Conservation (phyloP, 2,329 filamentous ascomycete species). For the Waltergamsia citrina region DNA sequence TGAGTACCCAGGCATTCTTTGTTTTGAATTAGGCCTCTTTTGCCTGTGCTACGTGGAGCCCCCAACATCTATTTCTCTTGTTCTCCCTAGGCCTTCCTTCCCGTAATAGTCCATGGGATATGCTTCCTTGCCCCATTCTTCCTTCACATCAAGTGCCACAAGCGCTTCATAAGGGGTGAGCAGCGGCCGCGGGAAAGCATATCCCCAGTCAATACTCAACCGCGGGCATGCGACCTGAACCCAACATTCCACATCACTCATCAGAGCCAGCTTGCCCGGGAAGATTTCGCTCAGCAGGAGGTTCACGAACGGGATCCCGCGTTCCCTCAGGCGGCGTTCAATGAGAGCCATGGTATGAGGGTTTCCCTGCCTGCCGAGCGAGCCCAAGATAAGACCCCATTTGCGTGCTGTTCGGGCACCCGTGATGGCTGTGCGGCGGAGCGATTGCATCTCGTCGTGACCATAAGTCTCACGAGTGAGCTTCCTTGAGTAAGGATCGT, state of each 20-base stretch:
- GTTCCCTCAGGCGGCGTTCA: constrained; percentile 61
- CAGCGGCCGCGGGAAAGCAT: constrained; percentile 82
- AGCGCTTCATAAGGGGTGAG: constrained; percentile 93
- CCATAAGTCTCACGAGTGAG: constrained; percentile 88
- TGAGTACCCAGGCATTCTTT: too few species aligned
- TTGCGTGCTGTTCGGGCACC: constrained; percentile 69
- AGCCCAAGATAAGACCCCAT: constrained; percentile 92
- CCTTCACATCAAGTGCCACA: constrained; percentile 70
- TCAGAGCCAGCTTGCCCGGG: constrained; percentile 86
- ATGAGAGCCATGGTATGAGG: constrained; percentile 85
- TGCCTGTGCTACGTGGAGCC: too few species aligned
- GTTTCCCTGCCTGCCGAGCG: constrained; percentile 89
- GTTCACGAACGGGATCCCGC: constrained; percentile 74
- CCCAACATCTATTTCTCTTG: constrained; percentile 35
- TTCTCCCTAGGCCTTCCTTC: constrained; percentile 80
- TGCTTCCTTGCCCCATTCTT: constrained; percentile 65
- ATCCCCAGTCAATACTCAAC: constrained; percentile 97
- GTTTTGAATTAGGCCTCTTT: too few species aligned
- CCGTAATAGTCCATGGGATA: constrained; percentile 99
- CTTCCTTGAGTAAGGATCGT: constrained; percentile 90
- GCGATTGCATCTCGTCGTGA: constrained; percentile 79
- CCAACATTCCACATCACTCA: constrained; percentile 94
- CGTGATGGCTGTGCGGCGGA: constrained; percentile 68
- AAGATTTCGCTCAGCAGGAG: constrained; percentile 91
- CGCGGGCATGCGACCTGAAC: constrained; percentile 97